Conservation (phyloP, 257 asterid species). For the Cruciata laevipes region DNA sequence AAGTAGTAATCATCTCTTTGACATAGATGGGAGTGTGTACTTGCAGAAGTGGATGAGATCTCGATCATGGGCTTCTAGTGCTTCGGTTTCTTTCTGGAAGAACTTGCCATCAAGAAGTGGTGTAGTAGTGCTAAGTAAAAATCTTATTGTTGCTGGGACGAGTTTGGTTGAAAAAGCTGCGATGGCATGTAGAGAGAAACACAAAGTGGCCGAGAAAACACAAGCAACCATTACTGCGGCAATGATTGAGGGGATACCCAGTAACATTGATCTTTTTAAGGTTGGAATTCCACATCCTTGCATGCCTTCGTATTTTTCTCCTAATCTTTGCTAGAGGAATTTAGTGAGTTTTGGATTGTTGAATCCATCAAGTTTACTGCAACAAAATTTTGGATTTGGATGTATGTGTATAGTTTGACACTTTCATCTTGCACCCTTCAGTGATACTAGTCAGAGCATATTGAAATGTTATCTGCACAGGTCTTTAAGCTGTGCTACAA, state of each 20-base stretch:
- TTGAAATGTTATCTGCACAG: not conserved
- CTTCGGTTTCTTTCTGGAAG: constrained; percentile 79
- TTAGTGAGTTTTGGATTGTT: not conserved
- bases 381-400: not conserved
- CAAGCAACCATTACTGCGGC: constrained; percentile 97
- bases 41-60: constrained; percentile 88
- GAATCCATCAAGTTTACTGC: not conserved
- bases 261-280: constrained; percentile 94
- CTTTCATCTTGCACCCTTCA: not conserved
- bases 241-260: constrained; percentile 93
- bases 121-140: constrained; percentile 58
- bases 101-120: constrained; percentile 41
- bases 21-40: constrained; percentile 84
- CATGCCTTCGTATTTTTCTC: not conserved
- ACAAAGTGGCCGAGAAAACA: constrained; percentile 70
- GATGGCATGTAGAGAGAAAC: constrained; percentile 58
- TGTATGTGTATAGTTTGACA: not conserved
- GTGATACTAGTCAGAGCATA: not conserved
- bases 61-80: constrained; percentile 66
- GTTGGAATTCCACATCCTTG: constrained; percentile 27
- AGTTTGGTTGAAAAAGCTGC: constrained; percentile 76
- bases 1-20: constrained; percentile 44
- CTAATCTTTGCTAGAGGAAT: not conserved
- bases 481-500: not conserved
- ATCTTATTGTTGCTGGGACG: constrained; percentile 63